Conservation (phyloP, 176 grass and related monocot species). For the Raddia distichophylla region DNA sequence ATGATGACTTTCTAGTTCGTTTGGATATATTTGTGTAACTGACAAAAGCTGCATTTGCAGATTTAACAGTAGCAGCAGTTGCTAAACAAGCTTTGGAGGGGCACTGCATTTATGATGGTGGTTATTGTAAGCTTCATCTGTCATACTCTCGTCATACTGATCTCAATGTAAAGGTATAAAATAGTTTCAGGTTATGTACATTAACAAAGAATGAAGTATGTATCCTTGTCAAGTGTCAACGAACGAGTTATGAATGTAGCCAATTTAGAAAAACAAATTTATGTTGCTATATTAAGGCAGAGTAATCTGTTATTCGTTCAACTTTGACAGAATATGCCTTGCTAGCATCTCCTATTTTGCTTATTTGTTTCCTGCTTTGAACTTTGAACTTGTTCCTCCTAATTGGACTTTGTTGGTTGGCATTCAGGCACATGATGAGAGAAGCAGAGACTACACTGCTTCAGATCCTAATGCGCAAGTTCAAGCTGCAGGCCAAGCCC, state of each 20-base stretch:
- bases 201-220: slow-evolving; percentile 37
- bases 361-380: slow-evolving; percentile 1
- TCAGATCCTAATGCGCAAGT: slow-evolving; percentile 47
- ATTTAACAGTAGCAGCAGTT: slow-evolving; percentile 73
- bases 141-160: slow-evolving; percentile 99
- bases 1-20: not conserved
- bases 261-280: slow-evolving; percentile 40
- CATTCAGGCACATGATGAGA: slow-evolving; percentile 76
- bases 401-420: slow-evolving; percentile 27
- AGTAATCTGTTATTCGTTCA: slow-evolving; percentile 26
- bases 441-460: slow-evolving; percentile 86
- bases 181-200: slow-evolving; percentile 57
- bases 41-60: slow-evolving; percentile 44
- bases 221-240: slow-evolving; percentile 5
- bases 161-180: slow-evolving; percentile 99
- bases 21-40: not conserved
- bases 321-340: slow-evolving; percentile 48
- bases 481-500: slow-evolving; percentile 47
- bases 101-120: slow-evolving; percentile 99
- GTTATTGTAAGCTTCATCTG: slow-evolving; percentile 99
- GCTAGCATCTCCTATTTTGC: slow-evolving; percentile 14
- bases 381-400: slow-evolving; percentile 3
- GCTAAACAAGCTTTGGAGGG: slow-evolving; percentile 99
- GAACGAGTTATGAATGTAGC: slow-evolving; percentile 41
- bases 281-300: slow-evolving; percentile 33